Evolutionary conservation across 2,329 filamentous ascomycete species (phyloP), one percentile per base, ranked within the genome.

Genomic region (Pseudogymnoascus sp.): DNA sequence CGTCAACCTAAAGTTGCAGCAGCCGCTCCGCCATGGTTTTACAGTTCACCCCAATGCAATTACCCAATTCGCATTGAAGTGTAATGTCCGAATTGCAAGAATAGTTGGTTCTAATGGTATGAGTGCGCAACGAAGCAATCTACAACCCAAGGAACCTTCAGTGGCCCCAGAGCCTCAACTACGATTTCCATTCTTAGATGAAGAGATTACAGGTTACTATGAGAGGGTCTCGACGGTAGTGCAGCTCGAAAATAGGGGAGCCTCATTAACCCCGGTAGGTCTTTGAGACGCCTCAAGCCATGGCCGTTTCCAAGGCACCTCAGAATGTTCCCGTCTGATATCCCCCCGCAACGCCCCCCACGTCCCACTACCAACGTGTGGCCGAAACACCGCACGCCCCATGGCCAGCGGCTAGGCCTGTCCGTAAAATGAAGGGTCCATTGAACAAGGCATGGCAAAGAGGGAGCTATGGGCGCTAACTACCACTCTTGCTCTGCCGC

Each of bases 381-480:
- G 47, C 47, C 28, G 47, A 54, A 50, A 54, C 47, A 54, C 28
- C 47, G 18, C 47, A 32, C 18, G 16, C 47, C 47, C 47, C 47
- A 30, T 54, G 47, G 25, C 32, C 32, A n/a, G 47, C 25, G 47
- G 28, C 28, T 20, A 6, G 47, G 2, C 28, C 47, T 54, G n/a
- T 25, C n/a, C 16, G n/a, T 9, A 54, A 16, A 18, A 12, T 18
- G 25, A 54, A 54, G 25, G 47, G 25, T 32, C 47, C 32, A 20
- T 32, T 16, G 47, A 50, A 20, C 14, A 50, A 32, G 25, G 25
- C 28, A 18, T 54, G 28, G 25, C 9, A 54, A 54, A 54, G 43
- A 30, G 47, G 47, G 47, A 54, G 47, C 47, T 54, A 54, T 14
- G 47, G 47, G 47, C 47, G 47, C 47, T 54, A 54, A 54, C n/a